Percentiles rank a stretch among this genome's conserved stretches.
These are phyloP conservation scores for Tetradesmus obliquus DNA, from an alignment of 139 green algal genomes.

Conservation along the genomic window DNA sequence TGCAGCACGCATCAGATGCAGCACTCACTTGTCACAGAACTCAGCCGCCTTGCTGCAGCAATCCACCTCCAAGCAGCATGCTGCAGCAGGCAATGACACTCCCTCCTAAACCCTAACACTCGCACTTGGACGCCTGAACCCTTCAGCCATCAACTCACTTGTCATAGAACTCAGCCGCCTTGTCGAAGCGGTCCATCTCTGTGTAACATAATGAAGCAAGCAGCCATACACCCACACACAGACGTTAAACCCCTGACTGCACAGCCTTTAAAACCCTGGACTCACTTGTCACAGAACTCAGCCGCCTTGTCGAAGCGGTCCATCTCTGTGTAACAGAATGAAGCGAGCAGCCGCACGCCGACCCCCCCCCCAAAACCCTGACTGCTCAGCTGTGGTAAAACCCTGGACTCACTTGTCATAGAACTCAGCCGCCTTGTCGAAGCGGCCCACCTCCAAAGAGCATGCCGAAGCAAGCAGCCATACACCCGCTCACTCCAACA, in stretches of 20 bases:
- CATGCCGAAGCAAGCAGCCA: no score
- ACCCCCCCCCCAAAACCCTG: no score
- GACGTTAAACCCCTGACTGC: no score
- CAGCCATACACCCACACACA: no score
- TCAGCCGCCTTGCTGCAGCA: constrained; percentile 89
- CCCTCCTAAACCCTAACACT: no score
- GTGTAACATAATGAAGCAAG: constrained; percentile 52
- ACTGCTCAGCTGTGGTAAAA: no score
- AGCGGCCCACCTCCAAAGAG: constrained; percentile 80
- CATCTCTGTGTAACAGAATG: constrained; percentile 75
- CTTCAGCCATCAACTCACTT: constrained; percentile 51
- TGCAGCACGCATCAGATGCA: no score
- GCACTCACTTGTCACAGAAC: constrained; percentile 84
- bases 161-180: constrained; percentile 89
- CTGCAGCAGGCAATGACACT: constrained; percentile 60
- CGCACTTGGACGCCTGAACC: no score
- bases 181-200: constrained; percentile 91
- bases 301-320: constrained; percentile 91
- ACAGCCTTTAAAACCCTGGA: not conserved
- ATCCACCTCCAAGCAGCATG: constrained; percentile 78
- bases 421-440: constrained; percentile 87
- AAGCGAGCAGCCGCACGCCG: no score
- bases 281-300: constrained; percentile 85
- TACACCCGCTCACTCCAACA: no score
- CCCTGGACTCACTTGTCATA: constrained; percentile 79